phyloP scores from a whole-genome alignment of 1,284 basidiomycete genomes.

The Marasmius oreades region DNA sequence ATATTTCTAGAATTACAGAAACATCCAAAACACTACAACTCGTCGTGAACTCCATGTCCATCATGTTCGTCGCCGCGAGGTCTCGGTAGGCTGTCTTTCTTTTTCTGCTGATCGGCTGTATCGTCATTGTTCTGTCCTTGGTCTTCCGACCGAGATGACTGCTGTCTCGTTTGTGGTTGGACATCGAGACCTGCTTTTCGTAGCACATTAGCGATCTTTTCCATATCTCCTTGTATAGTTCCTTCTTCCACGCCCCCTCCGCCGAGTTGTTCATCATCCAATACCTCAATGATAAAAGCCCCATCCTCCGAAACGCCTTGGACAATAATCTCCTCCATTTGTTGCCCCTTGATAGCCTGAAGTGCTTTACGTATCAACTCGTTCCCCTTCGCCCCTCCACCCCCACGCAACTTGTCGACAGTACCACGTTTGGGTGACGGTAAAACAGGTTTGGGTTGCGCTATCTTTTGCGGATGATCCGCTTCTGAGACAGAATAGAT shows the following conservation, averaged over 20 bases:
- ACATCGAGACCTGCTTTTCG: slow-evolving; percentile 14
- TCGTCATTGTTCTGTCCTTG: slow-evolving; percentile 25
- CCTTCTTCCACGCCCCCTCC: slow-evolving; percentile 23
- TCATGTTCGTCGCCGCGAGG: slow-evolving; percentile 31
- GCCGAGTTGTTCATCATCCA: slow-evolving; percentile 19
- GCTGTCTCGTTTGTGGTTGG: slow-evolving; percentile 6
- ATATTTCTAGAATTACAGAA: not conserved
- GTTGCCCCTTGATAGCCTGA: slow-evolving; percentile 37
- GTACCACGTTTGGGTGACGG: slow-evolving; percentile 22
- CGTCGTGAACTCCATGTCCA: not conserved
- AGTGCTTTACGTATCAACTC: slow-evolving; percentile 35
- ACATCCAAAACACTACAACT: slow-evolving; percentile 7
- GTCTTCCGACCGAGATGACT: slow-evolving; percentile 11
- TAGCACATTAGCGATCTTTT: slow-evolving; percentile 6
- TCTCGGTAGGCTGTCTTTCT: not conserved
- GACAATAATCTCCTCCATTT: slow-evolving; percentile 1
- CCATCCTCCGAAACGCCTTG: slow-evolving; percentile 12
- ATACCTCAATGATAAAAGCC: slow-evolving; percentile 13
- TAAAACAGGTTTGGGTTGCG: slow-evolving; percentile 46
- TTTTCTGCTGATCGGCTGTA: slow-evolving; percentile 12
- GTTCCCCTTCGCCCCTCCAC: slow-evolving; percentile 30
- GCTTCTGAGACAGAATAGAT: slow-evolving; percentile 32
- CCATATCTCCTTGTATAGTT: slow-evolving; percentile 7
- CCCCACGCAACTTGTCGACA: slow-evolving; percentile 9
- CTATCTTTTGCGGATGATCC: slow-evolving; percentile 52